Conservation (phyloP, 139 green algal genomes). For the Zygnema cylindricum region DNA sequence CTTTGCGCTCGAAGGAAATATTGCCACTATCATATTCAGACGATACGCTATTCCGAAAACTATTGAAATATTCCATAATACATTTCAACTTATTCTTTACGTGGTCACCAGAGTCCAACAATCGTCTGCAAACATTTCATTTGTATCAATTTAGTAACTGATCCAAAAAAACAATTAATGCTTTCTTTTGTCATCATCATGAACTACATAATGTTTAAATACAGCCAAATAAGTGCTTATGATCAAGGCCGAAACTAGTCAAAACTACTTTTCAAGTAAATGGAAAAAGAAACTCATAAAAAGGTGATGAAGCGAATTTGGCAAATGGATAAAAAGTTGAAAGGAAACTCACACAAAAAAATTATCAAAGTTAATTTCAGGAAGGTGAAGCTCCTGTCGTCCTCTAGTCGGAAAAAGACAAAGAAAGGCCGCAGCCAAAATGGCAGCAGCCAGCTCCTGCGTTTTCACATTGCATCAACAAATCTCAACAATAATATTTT, state of each 20-base stretch:
- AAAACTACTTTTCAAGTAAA: not conserved
- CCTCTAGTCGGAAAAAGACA: slow-evolving; percentile 21
- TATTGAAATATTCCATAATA: too few relatives aligned
- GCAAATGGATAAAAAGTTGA: not conserved
- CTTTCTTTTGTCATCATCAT: not conserved
- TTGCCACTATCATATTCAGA: too few relatives aligned
- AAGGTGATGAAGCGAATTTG: not conserved
- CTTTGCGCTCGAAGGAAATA: too few relatives aligned
- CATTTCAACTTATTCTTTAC: too few relatives aligned
- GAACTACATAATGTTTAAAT: not conserved
- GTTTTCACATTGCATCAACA: too few relatives aligned
- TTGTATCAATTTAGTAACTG: too few relatives aligned
- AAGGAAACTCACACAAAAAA: slow-evolving; percentile 35
- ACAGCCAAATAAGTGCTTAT: too few relatives aligned
- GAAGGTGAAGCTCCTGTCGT: slow-evolving; percentile 22
- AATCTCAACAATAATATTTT: too few relatives aligned
- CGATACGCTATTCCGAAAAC: too few relatives aligned
- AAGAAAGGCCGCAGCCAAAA: slow-evolving; percentile 24
- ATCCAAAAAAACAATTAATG: too few relatives aligned
- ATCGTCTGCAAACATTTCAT: too few relatives aligned
- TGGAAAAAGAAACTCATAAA: not conserved
- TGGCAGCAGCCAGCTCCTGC: slow-evolving; percentile 31
- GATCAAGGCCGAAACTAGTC: not conserved
- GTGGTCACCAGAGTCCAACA: too few relatives aligned
- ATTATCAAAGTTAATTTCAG: slow-evolving; percentile 45